Conservation (phyloP, 139 green algal species). For the Eudorina sp. region DNA sequence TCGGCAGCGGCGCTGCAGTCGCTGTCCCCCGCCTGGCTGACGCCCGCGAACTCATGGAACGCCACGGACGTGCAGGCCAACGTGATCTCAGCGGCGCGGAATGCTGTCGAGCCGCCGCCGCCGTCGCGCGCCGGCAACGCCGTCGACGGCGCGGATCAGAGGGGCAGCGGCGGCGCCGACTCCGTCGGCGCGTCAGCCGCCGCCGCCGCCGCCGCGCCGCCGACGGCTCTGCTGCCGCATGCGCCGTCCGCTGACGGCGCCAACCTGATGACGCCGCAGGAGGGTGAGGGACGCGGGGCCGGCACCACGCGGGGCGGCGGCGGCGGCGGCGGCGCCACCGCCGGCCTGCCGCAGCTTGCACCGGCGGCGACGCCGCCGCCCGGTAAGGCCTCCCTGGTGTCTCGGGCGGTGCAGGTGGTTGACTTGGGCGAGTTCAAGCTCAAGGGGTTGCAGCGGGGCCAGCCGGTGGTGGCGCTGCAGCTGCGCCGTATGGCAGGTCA, state of each 20-base stretch:
- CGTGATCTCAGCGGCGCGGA: too few relatives aligned
- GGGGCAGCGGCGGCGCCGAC: background rate
- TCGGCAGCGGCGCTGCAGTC: background rate
- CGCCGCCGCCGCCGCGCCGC: background rate
- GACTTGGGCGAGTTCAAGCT: conserved; percentile 23
- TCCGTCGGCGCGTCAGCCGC: background rate
- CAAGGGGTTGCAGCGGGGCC: conserved; percentile 11
- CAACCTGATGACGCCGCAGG: too few relatives aligned
- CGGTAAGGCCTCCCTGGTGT: background rate
- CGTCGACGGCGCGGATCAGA: background rate
- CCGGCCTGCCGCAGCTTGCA: background rate
- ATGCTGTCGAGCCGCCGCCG: too few relatives aligned
- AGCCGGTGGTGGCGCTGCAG: conserved; percentile 37
- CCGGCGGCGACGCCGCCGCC: background rate
- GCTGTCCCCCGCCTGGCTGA: background rate
- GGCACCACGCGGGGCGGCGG: too few relatives aligned
- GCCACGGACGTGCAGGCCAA: too few relatives aligned
- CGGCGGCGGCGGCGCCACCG: background rate
- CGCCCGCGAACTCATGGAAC: too few relatives aligned
- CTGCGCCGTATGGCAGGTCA: background rate
- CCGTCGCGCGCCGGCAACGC: background rate
- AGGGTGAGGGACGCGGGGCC: too few relatives aligned
- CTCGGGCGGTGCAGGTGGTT: background rate
- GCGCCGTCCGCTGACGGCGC: background rate
- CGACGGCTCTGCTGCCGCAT: background rate